Conservation (phyloP, 2,329 filamentous ascomycete species). For the Pezizomycotina sp. region DNA sequence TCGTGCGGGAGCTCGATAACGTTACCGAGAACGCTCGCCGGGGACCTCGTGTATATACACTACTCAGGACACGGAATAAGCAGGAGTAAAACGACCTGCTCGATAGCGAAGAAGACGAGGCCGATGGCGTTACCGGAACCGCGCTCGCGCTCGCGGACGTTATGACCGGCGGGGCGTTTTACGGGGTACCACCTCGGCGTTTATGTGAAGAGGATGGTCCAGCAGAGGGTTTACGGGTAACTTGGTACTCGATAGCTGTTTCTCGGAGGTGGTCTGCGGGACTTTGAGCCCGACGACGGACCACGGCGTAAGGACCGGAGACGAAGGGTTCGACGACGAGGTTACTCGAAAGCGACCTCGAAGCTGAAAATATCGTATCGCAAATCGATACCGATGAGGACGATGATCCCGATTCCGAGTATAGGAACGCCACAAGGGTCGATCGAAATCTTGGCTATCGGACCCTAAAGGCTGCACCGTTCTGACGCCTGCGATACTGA, state of each 20-base stretch:
- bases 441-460: constrained; percentile 6
- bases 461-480: constrained; percentile 13
- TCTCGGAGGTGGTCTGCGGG: constrained; percentile 6
- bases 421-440: constrained; percentile 4
- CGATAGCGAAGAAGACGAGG: background rate
- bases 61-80: constrained; percentile 17
- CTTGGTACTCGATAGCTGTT: constrained; percentile 15
- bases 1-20: constrained; percentile 8
- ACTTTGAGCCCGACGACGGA: background rate
- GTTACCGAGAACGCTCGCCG: constrained; percentile 5
- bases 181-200: constrained; percentile 12
- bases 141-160: constrained; percentile 15
- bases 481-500: constrained; percentile 11
- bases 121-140: constrained; percentile 4
- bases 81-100: background rate
- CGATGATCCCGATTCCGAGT: background rate
- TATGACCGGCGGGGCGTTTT: constrained; percentile 9
- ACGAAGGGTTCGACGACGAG: background rate
- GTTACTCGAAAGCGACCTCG: background rate
- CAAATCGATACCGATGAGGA: background rate
- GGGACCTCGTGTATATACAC: constrained; percentile 15
- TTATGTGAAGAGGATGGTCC: constrained; percentile 9
- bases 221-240: constrained; percentile 5
- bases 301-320: constrained; percentile 1
- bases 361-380: background rate